Base-by-base conservation (phyloP, 78 protist species). In the Dictyostelium firmibasis region DNA sequence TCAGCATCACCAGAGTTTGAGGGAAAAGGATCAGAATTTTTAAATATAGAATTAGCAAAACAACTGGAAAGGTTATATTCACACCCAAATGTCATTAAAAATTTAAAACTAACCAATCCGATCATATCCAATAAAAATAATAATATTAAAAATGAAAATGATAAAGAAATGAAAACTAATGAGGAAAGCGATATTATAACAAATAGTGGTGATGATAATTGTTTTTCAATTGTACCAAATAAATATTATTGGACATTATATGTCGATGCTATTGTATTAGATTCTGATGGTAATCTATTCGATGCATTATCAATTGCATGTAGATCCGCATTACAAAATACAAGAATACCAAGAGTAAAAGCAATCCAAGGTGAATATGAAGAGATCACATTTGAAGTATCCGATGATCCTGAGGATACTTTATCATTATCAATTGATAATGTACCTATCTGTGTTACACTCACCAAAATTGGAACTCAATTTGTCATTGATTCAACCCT, bases 1-100 rank as follows among this genome's bases (percentile, higher is more conserved):
- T 82, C 92, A 33, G 97, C 97, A 74, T 95, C 97, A 44, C 92
- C 97, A 38, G 97, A 95, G 44, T 95, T 81, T 69, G 95, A 95
- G 81, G 92, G 95, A 5, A 84, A 84, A 44, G 87, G 92, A 27
- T 47, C 92, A 20, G 97, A 95, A 35, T 41, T 36, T 23, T 23
- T 91, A 53, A 95, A 95, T 87, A 64, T 81, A 29, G 97, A 95
- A 76, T 75, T 95, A 25, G 85, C 96, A 16, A 85, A 85, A 44
- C 96, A 83, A 35, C 62, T 95, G 47, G 94, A 91, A 83, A 67
- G 96, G 69, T 31, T 91, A 33, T 82, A 57, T 57, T 31, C 53
- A 31, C 86, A 82, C 35, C 76, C 70, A 50, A 29, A 50, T 60
- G 86, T 82, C 20, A 57, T 82, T n/a, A 43, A 41, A 23, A 43